Evolutionary conservation across 2,329 filamentous ascomycete genomes (phyloP).

Genomic region (Colletotrichum eleusines): DNA sequence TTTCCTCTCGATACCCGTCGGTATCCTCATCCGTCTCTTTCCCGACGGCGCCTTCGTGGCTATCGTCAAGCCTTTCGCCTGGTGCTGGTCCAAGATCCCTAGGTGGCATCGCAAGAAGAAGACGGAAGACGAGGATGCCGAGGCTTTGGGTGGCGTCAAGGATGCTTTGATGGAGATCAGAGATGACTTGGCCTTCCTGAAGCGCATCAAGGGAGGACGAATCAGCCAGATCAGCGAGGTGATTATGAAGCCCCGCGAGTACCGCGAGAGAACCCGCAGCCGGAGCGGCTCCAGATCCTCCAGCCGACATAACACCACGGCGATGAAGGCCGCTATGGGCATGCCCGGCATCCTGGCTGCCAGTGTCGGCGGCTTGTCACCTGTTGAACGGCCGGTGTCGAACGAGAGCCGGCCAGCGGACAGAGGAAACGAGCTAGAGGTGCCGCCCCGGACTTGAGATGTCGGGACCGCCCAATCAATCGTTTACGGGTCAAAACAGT

Average conservation of each 20-base stretch:
- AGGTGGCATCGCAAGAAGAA: constrained; percentile 42
- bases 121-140: constrained; percentile 48
- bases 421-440: constrained; percentile 20
- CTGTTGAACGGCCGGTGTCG: constrained; percentile 30
- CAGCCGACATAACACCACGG: constrained; percentile 38
- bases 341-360: constrained; percentile 44
- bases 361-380: constrained; percentile 42
- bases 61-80: constrained; percentile 43
- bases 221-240: constrained; percentile 70
- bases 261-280: constrained; percentile 39
- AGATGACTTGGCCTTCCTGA: constrained; percentile 72
- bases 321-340: constrained; percentile 42
- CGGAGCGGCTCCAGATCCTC: constrained; percentile 42
- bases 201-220: constrained; percentile 70
- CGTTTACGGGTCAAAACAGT: background rate
- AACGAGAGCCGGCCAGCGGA: constrained; percentile 16
- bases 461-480: background rate
- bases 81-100: constrained; percentile 39
- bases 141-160: constrained; percentile 51
- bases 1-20: constrained; percentile 74
- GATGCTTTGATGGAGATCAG: constrained; percentile 66
- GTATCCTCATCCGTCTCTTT: constrained; percentile 70
- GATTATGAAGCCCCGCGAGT: constrained; percentile 67
- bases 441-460: constrained; percentile 14
- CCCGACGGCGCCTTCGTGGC: constrained; percentile 39